Evolutionary conservation across 768 basidiomycete species (phyloP).

Genomic region (Mycena alexandri): DNA sequence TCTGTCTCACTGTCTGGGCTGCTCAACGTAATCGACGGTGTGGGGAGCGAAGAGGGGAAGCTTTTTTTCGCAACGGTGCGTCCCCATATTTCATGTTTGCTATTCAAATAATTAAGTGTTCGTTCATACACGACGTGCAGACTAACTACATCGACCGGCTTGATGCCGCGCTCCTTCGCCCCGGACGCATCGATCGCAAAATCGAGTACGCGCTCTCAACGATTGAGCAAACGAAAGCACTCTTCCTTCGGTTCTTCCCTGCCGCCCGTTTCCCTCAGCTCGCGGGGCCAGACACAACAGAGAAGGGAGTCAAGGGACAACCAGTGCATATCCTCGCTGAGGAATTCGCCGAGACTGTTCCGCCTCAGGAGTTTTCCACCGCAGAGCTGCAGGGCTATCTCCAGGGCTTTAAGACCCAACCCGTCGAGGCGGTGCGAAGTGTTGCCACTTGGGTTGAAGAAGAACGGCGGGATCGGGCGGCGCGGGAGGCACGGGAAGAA

Average conservation of each 20-base stretch:
- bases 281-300: slow-evolving; percentile 29
- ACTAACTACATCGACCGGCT: slow-evolving; percentile 70
- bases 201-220: slow-evolving; percentile 65
- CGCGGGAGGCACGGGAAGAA: slow-evolving; percentile 50
- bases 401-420: slow-evolving; percentile 57
- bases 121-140: slow-evolving; percentile 47
- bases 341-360: slow-evolving; percentile 58
- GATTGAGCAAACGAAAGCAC: slow-evolving; percentile 56
- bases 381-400: slow-evolving; percentile 74
- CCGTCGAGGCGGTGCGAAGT: slow-evolving; percentile 49
- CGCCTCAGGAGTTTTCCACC: slow-evolving; percentile 63
- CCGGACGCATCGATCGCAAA: slow-evolving; percentile 69
- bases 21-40: slow-evolving; percentile 71
- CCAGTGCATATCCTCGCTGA: slow-evolving; percentile 49
- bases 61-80: slow-evolving; percentile 71
- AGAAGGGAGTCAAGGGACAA: neutral
- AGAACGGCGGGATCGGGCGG: slow-evolving; percentile 49
- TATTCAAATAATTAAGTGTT: neutral
- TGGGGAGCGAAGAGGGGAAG: slow-evolving; percentile 72
- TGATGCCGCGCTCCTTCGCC: slow-evolving; percentile 67
- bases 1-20: slow-evolving; percentile 67
- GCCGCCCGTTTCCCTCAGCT: slow-evolving; percentile 35
- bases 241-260: slow-evolving; percentile 67
- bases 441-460: slow-evolving; percentile 56
- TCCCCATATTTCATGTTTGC: neutral